These are phyloP conservation scores for Pythium chondricola DNA, from an alignment of 352 stramenopile species.

Conservation along the genomic window DNA sequence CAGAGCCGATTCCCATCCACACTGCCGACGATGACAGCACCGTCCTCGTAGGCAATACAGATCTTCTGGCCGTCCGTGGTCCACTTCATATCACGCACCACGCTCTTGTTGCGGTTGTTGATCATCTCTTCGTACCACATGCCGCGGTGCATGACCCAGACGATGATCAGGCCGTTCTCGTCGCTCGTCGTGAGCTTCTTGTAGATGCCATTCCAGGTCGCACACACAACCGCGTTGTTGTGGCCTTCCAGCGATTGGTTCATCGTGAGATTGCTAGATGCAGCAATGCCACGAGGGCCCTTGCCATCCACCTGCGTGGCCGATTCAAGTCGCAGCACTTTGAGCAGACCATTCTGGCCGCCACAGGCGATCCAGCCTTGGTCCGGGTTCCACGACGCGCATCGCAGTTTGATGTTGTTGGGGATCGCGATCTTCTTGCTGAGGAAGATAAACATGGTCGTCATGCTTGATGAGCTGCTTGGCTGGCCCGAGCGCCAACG, in stretches of 20 bases:
- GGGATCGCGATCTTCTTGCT: slow-evolving; percentile 95
- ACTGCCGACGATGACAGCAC: slow-evolving; percentile 91
- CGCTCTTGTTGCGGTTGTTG: slow-evolving; percentile 94
- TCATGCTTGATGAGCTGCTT: slow-evolving; percentile 1
- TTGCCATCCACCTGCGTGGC: slow-evolving; percentile 58
- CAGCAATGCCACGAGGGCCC: slow-evolving; percentile 72
- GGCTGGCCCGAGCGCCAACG: not conserved
- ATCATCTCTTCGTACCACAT: slow-evolving; percentile 97
- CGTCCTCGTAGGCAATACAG: slow-evolving; percentile 94
- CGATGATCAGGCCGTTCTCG: slow-evolving; percentile 93
- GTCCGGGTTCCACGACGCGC: slow-evolving; percentile 89
- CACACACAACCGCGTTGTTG: slow-evolving; percentile 85
- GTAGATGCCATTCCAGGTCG: slow-evolving; percentile 92
- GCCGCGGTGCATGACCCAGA: slow-evolving; percentile 92
- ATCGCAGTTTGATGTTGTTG: slow-evolving; percentile 90
- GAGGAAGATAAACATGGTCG: slow-evolving; percentile 91
- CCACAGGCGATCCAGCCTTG: slow-evolving; percentile 94
- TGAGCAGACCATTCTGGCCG: slow-evolving; percentile 89
- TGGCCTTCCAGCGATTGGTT: slow-evolving; percentile 94
- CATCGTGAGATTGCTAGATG: slow-evolving; percentile 90
- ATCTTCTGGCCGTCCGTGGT: slow-evolving; percentile 92
- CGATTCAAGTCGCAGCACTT: slow-evolving; percentile 90
- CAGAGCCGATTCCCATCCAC: slow-evolving; percentile 93
- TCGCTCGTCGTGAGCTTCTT: slow-evolving; percentile 94
- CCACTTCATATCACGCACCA: slow-evolving; percentile 94